Evolutionary conservation across 2,329 filamentous ascomycete genomes (phyloP), one percentile per base, ranked within the genome.

Genomic region (Fonsecaea nubica): DNA sequence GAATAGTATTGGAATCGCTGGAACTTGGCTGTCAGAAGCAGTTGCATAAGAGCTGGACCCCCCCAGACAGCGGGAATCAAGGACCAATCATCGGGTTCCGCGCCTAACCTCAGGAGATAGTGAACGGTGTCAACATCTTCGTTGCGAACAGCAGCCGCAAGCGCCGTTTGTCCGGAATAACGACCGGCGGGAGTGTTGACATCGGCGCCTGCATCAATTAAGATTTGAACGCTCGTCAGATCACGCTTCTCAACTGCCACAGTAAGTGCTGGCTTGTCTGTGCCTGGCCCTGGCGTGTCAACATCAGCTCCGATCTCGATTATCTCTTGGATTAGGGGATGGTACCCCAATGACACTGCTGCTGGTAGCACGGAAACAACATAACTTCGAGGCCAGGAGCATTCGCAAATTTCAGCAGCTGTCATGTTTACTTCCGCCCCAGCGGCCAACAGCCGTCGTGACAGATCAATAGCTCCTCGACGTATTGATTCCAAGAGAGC

Each of bases 111-210:
- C 13, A 60, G 32, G 12, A 60, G 58, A 42, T 21, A 50, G 32
- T 36, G 33, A 32, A 60, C 45, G 10, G 53, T 32, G 7, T 15
- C n/a, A n/a, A 25, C 13, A 21, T 53, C 21, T 7, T n/a, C 6
- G 45, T 42, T n/a, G 10, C 7, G 15, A 21, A 60, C 18, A 32
- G 58, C 58, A 33, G 15, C 36, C 33, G 15, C 7, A 35, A 58
- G 25, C 15, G 56, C 56, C 32, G 36, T 58, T 10, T 58, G 9
- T 48, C 56, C 56, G 15, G 3, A 59, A 52, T 21, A n/a, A n/a
- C 42, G 9, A 45, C 32, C 4, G 21, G 15, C 25, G 30, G 38
- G 21, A 18, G 42, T 25, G 21, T 60, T 52, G 32, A 60, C 21
- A 21, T 60, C 42, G 4, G 58, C 58, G 12, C 58, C 58, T 21